Base-by-base conservation (phyloP, 2,329 filamentous ascomycete genomes). In the Sporothrix schenckii region DNA sequence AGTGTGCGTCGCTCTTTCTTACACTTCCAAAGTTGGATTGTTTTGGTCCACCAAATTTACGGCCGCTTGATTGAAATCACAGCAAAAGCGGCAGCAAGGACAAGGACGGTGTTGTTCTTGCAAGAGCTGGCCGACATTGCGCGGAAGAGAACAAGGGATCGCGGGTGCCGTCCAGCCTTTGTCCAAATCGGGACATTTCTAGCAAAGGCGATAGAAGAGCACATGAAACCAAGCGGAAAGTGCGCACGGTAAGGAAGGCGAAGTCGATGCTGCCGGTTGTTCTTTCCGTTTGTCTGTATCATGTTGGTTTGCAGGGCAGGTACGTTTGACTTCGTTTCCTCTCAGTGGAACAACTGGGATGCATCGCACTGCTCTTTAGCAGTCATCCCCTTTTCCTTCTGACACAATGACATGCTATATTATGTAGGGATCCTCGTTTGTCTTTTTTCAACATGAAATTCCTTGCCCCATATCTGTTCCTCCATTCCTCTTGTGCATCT, bases 181-280 rank as follows among this genome's bases (percentile, higher is more conserved):
- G 49, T 44, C 65, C 65, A 41, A 47, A 67, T 27, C n/a, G 47
- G 65, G 65, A 21, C 9, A 41, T 52, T 67, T 27, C n/a, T n/a
- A 4, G 30, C 50, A 54, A 44, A 44, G 47, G 41, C 47, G 16
- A 21, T 10, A 24, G 27, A n/a, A 34, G 16, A 13, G n/a, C 30
- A 56, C 34, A 67, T 56, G 65, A 56, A 67, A 67, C 49, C 13
- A 13, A 6, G 65, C 27, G 50, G 65, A 50, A 67, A 56, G 65
- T 30, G 11, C 49, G 47, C 30, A 21, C 6, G 50, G 65, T 4
- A 39, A 30, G 13, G 39, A 67, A 56, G 50, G 19, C 34, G 61
- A 34, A 10, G 27, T 52, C 16, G 47, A 49, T 66, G 16, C 39
- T 49, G 47, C 47, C 16, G 47, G 27, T 9, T 39, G 47, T 13